Evolutionary conservation across 164 flowering plant genomes (phyloP).

Genomic region (Nymphaea thermarum): DNA sequence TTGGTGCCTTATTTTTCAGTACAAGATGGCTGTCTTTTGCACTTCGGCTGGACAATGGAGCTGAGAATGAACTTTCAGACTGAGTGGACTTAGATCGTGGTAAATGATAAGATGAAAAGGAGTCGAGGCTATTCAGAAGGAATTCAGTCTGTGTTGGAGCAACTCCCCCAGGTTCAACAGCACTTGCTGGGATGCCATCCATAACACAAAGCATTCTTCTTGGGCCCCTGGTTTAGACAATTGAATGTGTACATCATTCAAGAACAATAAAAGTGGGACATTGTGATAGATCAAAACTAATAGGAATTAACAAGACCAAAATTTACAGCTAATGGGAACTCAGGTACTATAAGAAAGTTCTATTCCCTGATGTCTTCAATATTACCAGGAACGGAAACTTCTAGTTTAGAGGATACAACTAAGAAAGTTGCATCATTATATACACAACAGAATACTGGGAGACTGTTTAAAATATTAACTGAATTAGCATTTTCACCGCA

Average conservation of each 20-base stretch:
- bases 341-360: background rate
- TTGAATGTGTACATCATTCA: background rate
- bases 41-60: constrained; percentile 12
- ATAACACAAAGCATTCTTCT: constrained; percentile 60
- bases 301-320: background rate
- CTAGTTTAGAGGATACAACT: background rate
- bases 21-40: constrained; percentile 35
- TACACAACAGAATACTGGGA: background rate
- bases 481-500: background rate
- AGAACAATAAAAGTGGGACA: background rate
- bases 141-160: constrained; percentile 65
- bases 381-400: background rate
- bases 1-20: constrained; percentile 58
- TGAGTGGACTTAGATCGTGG: constrained; percentile 42
- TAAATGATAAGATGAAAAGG: constrained; percentile 32
- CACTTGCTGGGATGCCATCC: constrained; percentile 52
- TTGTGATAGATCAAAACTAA: background rate
- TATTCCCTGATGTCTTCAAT: background rate
- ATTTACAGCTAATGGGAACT: background rate
- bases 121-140: constrained; percentile 23
- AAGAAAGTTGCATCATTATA: background rate
- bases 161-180: constrained; percentile 53
- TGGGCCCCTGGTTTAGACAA: constrained; percentile 46
- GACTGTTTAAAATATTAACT: background rate
- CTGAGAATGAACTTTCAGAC: constrained; percentile 23